Conservation (phyloP, 495 filamentous ascomycete genomes). For the Penicillium nucicola region DNA sequence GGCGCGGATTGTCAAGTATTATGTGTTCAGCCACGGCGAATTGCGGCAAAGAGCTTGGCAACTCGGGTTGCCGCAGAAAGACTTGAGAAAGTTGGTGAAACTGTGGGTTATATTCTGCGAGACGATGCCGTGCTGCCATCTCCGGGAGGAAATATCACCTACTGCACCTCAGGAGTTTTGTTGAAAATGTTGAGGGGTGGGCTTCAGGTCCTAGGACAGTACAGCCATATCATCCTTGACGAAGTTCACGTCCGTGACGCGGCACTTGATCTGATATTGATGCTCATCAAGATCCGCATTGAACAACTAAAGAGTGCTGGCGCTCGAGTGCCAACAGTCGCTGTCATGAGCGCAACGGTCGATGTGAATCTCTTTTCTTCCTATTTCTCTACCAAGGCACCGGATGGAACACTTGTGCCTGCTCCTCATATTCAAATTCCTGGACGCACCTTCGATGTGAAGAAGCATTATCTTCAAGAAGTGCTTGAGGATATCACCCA, state of each 20-base stretch:
- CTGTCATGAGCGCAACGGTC: slow-evolving; percentile 61
- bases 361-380: slow-evolving; percentile 52
- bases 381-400: slow-evolving; percentile 43
- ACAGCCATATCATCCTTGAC: slow-evolving; percentile 57
- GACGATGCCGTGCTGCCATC: slow-evolving; percentile 35
- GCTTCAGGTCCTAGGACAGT: slow-evolving; percentile 33
- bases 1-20: slow-evolving; percentile 29
- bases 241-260: slow-evolving; percentile 61
- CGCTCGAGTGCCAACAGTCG: slow-evolving; percentile 44
- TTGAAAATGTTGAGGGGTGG: slow-evolving; percentile 46
- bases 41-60: slow-evolving; percentile 55
- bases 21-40: slow-evolving; percentile 57
- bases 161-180: slow-evolving; percentile 57
- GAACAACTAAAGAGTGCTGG: slow-evolving; percentile 30
- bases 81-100: slow-evolving; percentile 43
- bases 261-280: slow-evolving; percentile 53
- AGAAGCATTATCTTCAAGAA: slow-evolving; percentile 49
- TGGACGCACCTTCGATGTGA: slow-evolving; percentile 54
- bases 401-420: slow-evolving; percentile 22
- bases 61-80: slow-evolving; percentile 54
- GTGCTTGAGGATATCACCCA: slow-evolving; percentile 37
- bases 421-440: slow-evolving; percentile 55
- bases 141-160: slow-evolving; percentile 45
- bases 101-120: slow-evolving; percentile 53
- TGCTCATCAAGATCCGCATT: slow-evolving; percentile 49